These are phyloP conservation scores for Barnettozyma wickerhamii DNA, from an alignment of 805 yeast species.

Conservation along the genomic window DNA sequence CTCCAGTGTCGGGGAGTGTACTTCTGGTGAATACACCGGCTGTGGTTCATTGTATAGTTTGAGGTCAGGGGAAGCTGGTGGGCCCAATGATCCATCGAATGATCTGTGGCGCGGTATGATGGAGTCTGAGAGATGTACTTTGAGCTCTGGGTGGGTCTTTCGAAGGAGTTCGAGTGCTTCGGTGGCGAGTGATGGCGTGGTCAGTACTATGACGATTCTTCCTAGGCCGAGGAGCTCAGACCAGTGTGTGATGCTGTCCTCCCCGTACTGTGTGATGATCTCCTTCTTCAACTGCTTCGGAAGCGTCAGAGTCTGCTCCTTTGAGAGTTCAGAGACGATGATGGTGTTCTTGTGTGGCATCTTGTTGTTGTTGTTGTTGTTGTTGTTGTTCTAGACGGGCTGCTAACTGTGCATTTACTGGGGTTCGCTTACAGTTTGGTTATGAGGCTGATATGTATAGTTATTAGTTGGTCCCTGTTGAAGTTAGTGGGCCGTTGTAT, in stretches of 20 bases:
- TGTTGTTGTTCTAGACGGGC: neutral
- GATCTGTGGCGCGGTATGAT: conserved; percentile 28
- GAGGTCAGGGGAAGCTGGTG: conserved; percentile 19
- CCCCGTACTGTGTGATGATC: conserved; percentile 10
- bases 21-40: conserved; percentile 14
- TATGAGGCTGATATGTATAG: neutral
- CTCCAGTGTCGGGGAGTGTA: neutral
- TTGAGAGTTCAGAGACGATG: conserved; percentile 21
- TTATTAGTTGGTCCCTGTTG: neutral
- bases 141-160: conserved; percentile 17
- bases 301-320: conserved; percentile 17
- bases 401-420: too few species aligned
- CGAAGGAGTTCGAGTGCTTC: conserved; percentile 22
- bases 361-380: neutral
- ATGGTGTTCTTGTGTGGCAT: conserved; percentile 14
- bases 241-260: conserved; percentile 24
- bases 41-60: conserved; percentile 22
- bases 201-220: conserved; percentile 38
- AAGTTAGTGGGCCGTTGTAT: neutral
- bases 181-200: conserved; percentile 23
- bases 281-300: conserved; percentile 17
- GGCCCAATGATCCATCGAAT: conserved; percentile 18
- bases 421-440: too few species aligned
- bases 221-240: conserved; percentile 38
- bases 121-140: conserved; percentile 32